These are phyloP conservation scores for Epichloe sibirici DNA, from an alignment of 2,329 filamentous ascomycete species.

Conservation along the genomic window DNA sequence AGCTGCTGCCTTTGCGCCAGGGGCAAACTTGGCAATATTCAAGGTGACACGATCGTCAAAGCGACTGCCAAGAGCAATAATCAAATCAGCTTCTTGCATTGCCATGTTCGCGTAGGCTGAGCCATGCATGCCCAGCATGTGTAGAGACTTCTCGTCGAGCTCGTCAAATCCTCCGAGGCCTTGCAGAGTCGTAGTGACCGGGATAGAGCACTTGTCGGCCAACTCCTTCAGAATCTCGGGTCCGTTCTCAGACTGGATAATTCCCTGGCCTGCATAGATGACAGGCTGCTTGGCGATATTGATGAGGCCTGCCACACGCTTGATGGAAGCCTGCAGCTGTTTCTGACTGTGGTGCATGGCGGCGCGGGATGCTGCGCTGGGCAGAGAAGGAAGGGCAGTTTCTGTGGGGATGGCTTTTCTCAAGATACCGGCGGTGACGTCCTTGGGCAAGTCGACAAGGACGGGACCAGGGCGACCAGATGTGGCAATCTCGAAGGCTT, in stretches of 20 bases:
- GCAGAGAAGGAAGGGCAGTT: constrained; percentile 63
- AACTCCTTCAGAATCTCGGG: constrained; percentile 70
- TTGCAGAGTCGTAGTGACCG: constrained; percentile 91
- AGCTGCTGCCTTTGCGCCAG: constrained; percentile 73
- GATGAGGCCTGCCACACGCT: constrained; percentile 67
- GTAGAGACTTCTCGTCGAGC: constrained; percentile 82
- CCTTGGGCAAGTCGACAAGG: constrained; percentile 90
- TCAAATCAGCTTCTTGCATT: constrained; percentile 92
- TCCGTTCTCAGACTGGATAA: constrained; percentile 69
- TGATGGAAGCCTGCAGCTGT: constrained; percentile 62
- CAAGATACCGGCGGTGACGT: constrained; percentile 79
- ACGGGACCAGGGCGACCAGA: constrained; percentile 89
- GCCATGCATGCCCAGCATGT: constrained; percentile 99
- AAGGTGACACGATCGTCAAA: constrained; percentile 94
- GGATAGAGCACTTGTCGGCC: constrained; percentile 81
- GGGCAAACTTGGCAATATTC: constrained; percentile 75
- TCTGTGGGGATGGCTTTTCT: constrained; percentile 70
- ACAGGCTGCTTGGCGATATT: constrained; percentile 88
- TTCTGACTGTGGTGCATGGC: constrained; percentile 60
- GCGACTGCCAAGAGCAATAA: constrained; percentile 84
- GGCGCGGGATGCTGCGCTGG: constrained; percentile 75
- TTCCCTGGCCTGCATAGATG: constrained; percentile 87
- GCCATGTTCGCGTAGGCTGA: constrained; percentile 96
- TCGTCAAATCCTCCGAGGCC: constrained; percentile 89
- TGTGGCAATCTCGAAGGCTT: constrained; percentile 96